Evolutionary conservation across 2,329 filamentous ascomycete genomes (phyloP), one percentile per base, ranked within the genome.

Genomic region (Alternaria viburni): DNA sequence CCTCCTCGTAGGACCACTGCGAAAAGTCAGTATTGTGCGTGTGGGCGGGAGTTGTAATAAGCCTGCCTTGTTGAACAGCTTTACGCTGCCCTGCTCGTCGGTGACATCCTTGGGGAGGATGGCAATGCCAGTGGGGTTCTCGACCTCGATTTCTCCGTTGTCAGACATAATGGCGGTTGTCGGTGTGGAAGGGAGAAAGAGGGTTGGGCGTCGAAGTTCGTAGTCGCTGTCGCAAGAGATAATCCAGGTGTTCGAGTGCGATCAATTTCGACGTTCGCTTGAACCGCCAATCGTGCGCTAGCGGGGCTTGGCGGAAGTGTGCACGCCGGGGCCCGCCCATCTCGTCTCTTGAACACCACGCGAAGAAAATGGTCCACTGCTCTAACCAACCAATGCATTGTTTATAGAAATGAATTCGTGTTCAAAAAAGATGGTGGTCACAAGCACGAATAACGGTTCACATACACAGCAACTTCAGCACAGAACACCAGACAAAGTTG

Each of bases 91-190:
- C 86, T 96, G 90, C 87, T 97, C 93, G 80, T 90, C 87, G 80
- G 89, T 87, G 82, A 97, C 91, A 76, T 97, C 93, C 90, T 96
- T 97, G 85, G 95, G 93, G 76, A 97, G 91, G 83, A 93, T 89
- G 81, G 89, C 86, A 86, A 89, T 91, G 85, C 88, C 87, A 82
- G 87, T 86, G 81, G 89, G 87, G 87, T 86, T 89, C 84, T 93
- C 91, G 85, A 96, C 91, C 88, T 97, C 93, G 85, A 97, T 91
- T 88, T 97, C 94, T 87, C 91, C 93, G 86, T 63, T 63, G 61
- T 97, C 93, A 91, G 93, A 97, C 93, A 97, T 97, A 80, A 67
- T 80, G 74, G 75, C 74, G 70, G 67, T 70, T 72, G 69, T 69
- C 68, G 68, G 67, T 67, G 62, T 67, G 54, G 62, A 65, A 59